Percentiles rank a stretch among this genome's conserved stretches.
These are phyloP conservation scores for Sesbania bispinosa DNA, from an alignment of 306 rosid genomes.

Conservation along the genomic window DNA sequence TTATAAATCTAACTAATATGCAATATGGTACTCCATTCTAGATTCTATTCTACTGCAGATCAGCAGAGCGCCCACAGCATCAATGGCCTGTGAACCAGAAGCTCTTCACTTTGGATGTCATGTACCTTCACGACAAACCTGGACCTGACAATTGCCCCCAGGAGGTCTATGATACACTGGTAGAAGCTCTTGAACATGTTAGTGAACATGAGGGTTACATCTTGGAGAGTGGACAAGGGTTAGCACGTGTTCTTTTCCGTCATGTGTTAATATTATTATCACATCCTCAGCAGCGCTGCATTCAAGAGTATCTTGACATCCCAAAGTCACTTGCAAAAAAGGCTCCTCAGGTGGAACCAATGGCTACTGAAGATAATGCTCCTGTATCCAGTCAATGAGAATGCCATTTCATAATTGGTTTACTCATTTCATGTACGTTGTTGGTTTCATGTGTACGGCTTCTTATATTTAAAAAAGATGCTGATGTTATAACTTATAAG, in stretches of 20 bases:
- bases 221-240: slow-evolving; percentile 88
- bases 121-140: slow-evolving; percentile 96
- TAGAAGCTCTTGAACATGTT: slow-evolving; percentile 84
- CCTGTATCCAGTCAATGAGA: slow-evolving; percentile 52
- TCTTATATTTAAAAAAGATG: slow-evolving; percentile 2
- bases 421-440: background rate
- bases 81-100: slow-evolving; percentile 80
- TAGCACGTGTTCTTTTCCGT: slow-evolving; percentile 68
- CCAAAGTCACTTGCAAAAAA: slow-evolving; percentile 76
- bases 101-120: slow-evolving; percentile 79
- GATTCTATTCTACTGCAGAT: slow-evolving; percentile 92
- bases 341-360: slow-evolving; percentile 47
- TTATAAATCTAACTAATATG: no score
- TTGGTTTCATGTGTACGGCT: slow-evolving; percentile 24
- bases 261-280: slow-evolving; percentile 55
- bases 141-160: slow-evolving; percentile 95
- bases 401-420: background rate
- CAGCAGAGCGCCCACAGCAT: slow-evolving; percentile 62
- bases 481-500: background rate
- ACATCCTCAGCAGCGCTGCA: slow-evolving; percentile 90
- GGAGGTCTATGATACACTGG: slow-evolving; percentile 78
- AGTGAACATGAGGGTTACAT: slow-evolving; percentile 92
- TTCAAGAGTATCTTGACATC: slow-evolving; percentile 67
- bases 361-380: slow-evolving; percentile 49
- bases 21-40: slow-evolving; percentile 30